Evolutionary conservation across 208 protist species (phyloP), one percentile per base, ranked within the genome.

Genomic region (Trypanosoma conorhini): DNA sequence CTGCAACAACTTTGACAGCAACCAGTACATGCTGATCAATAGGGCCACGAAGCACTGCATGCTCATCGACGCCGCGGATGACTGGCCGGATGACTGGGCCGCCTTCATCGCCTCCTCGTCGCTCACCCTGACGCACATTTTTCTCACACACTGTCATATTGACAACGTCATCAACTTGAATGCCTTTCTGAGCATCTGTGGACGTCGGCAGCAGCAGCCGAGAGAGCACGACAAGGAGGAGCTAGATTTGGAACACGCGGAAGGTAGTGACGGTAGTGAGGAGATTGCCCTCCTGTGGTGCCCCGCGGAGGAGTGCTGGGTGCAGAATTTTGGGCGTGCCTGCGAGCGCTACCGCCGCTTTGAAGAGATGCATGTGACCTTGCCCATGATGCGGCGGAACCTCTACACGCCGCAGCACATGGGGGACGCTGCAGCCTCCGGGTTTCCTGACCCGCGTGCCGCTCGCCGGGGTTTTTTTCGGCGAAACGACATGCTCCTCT

Each of bases 1-100:
- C 54, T 88, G 87, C 65, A 97, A 95, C 67, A 84, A 83, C 62
- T 97, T 97, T 75, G 61, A 77, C 15, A 84, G 76, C 63, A 97
- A 97, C 67, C 92, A 97, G 70, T 97, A 82, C 67, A 82, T 97
- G 46, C 54, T 97, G 0, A 77, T 92, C 17, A 86, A 88, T 57
- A 88, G 87, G 62, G 61, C 81, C 44, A 91, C 63, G 26, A 86
- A 86, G 61, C 64, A 83, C 52, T 89, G 83, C 66, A 87, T 97
- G 62, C 86, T 97, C 54, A 75, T 97, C 26, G 92, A 97, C 64
- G 89, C 89, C 38, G 79, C 80, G 21, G 92, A 97, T 69, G 92
- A 97, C 79, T 97, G 92, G 89, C 85, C 88, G 15, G 92, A 97
- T 62, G 92, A 97, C 76, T 97, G 92, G 89, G 85, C 81, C 31